Evolutionary conservation across 495 filamentous ascomycete genomes (phyloP), one percentile per base, ranked within the genome.

Genomic region (Aspergillus nidulans): DNA sequence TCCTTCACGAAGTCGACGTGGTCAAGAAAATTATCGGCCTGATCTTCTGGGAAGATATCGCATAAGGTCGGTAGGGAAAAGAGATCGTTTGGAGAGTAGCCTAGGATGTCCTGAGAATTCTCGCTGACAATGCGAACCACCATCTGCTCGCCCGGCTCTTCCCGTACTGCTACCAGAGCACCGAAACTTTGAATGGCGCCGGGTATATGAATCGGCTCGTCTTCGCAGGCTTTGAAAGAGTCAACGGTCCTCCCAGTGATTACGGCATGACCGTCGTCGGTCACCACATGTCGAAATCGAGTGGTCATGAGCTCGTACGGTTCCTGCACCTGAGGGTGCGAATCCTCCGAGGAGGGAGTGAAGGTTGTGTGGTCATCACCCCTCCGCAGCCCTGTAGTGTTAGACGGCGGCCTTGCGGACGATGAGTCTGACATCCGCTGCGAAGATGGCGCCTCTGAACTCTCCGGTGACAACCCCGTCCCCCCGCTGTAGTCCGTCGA

Each of bases 171-270:
- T 20, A 97, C 59, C 46, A 96, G 71, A 3, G 88, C 71, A 2
- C 92, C 92, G 65, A 96, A 97, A 7, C 80, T 75, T 60, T 97
- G 92, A 1, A 96, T 75, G n/a, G 92, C 90, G 13, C 92, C 92
- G 1, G 92, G 92, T 13, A 90, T 88, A 59, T 91, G 90, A 38
- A 96, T 96, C 0, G 92, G 91, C 60, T 96, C 92, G 67, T 97
- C 92, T 68, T 97, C 92, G 67, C 90, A 95, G n/a, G 79, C 53
- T 60, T 92, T 88, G 38, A 92, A 72, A 1, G 70, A 80, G 15
- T 83, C 78, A 2, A 86, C 83, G 50, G 86, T 81, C 49, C 88
- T 77, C 10, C 91, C 91, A 5, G 90, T 92, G 45, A 96, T 85
- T 18, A 97, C 82, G 5, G 85, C 87, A 72, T 97, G 92, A 0